Percentiles rank a stretch among this genome's conserved stretches.
These are phyloP conservation scores for Sphagnurus paluster DNA, from an alignment of 1,284 basidiomycete genomes.

Conservation along the genomic window DNA sequence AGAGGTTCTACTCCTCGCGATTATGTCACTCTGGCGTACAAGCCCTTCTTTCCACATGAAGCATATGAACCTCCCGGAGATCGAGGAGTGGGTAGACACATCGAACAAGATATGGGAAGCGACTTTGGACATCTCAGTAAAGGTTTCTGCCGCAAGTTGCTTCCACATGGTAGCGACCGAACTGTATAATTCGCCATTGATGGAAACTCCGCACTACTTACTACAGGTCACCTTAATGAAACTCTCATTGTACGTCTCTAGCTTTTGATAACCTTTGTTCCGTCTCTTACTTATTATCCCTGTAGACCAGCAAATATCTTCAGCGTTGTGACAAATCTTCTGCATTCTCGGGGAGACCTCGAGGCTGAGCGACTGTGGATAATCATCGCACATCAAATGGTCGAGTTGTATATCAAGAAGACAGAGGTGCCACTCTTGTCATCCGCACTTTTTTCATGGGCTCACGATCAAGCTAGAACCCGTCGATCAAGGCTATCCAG, in stretches of 20 bases:
- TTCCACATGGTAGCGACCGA: slow-evolving; percentile 48
- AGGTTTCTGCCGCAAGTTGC: slow-evolving; percentile 48
- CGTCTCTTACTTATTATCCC: slow-evolving; percentile 12
- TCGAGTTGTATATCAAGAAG: slow-evolving; percentile 53
- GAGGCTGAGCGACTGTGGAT: slow-evolving; percentile 70
- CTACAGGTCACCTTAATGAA: slow-evolving; percentile 34
- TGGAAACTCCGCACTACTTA: slow-evolving; percentile 35
- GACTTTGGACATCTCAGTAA: slow-evolving; percentile 61
- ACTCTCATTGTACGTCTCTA: slow-evolving; percentile 31
- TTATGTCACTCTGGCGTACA: slow-evolving; percentile 67
- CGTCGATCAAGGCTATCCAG: slow-evolving; percentile 50
- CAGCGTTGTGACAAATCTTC: slow-evolving; percentile 56
- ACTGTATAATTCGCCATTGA: slow-evolving; percentile 43
- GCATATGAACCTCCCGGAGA: slow-evolving; percentile 30
- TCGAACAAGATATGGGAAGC: slow-evolving; percentile 59
- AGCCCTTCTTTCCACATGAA: slow-evolving; percentile 53
- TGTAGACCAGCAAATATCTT: slow-evolving; percentile 55
- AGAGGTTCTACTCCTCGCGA: slow-evolving; percentile 64
- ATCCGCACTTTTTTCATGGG: not conserved
- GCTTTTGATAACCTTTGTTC: not conserved
- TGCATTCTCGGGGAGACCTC: slow-evolving; percentile 56
- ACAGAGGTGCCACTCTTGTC: slow-evolving; percentile 40
- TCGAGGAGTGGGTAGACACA: slow-evolving; percentile 46
- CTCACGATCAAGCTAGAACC: slow-evolving; percentile 30
- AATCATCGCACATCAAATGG: slow-evolving; percentile 56